Evolutionary conservation across 2,329 filamentous ascomycete species (phyloP), one percentile per base, ranked within the genome.

Genomic region (Cercospora sesami): DNA sequence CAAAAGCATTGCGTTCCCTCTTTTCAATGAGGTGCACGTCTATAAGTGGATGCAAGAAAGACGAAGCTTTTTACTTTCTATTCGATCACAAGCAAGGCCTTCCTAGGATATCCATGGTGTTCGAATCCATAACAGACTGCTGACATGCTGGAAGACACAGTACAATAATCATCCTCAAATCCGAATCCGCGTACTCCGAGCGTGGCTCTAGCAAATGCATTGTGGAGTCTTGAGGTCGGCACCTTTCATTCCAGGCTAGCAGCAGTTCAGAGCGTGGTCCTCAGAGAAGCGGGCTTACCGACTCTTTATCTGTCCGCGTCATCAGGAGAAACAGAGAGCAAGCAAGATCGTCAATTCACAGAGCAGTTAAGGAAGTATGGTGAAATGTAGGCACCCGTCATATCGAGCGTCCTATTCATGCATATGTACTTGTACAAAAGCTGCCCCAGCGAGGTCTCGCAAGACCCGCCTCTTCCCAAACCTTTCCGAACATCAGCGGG

Each of bases 31-130:
- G 62, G 33, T 59, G 62, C 26, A 53, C 62, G 62, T 64, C 62
- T 59, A 64, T 21, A 39, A 39, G 33, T 59, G 53, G 26, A 26
- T 64, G 62, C 62, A 31, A 64, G 62, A 64, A 58, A 53, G 28
- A 64, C 62, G 62, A 64, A 64, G 62, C 62, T 59, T 58, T 64
- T 64, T 59, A 64, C 62, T 64, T 64, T 64, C 62, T 64, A 58
- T 64, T 64, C 62, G 62, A 59, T 33, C 28, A 57, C 62, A 58
- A 31, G 39, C 33, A 64, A 59, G 62, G 51, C 62, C 36, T 59
- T 59, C 23, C 23, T 31, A 28, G 60, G 62, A 59, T 42, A 30
- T n/a, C 62, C 62, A n/a, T 64, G 53, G 62, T 57, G 51, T 14
- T 64, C 26, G 62, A 64, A 64, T 64, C 62, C 62, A 64, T 63